phyloP scores from a whole-genome alignment of 148 eudicot genomes.

The Rhododendron kiyosumense region DNA sequence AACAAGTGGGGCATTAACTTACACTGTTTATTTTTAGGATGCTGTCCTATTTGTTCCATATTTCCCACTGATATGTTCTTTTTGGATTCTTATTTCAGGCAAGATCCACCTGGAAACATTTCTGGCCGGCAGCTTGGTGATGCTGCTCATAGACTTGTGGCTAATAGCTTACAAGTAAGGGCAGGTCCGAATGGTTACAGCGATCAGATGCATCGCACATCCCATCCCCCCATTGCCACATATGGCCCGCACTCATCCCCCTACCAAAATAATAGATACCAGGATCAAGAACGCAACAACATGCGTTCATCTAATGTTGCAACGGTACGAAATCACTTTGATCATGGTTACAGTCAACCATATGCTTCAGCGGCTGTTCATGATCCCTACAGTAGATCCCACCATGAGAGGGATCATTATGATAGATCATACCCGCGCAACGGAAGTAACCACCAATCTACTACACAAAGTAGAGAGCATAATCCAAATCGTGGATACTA shows the following conservation, averaged over 20 bases:
- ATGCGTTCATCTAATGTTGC: slow-evolving; percentile 18
- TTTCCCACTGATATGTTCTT: background rate
- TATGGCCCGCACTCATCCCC: slow-evolving; percentile 21
- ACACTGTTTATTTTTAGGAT: background rate
- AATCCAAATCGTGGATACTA: slow-evolving; percentile 25
- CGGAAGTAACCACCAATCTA: slow-evolving; percentile 21
- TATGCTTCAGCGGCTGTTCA: slow-evolving; percentile 20
- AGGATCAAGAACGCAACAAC: slow-evolving; percentile 26
- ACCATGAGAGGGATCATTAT: slow-evolving; percentile 15
- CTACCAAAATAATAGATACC: slow-evolving; percentile 26
- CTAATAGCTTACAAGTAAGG: slow-evolving; percentile 50
- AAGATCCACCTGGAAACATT: slow-evolving; percentile 38
- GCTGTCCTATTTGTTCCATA: background rate
- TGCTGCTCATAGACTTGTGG: slow-evolving; percentile 69
- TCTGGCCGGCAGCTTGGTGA: slow-evolving; percentile 71
- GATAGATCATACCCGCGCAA: slow-evolving; percentile 15
- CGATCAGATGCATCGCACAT: slow-evolving; percentile 22
- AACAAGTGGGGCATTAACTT: background rate
- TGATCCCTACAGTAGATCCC: slow-evolving; percentile 28
- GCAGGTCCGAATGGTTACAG: slow-evolving; percentile 19
- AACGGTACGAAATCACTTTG: slow-evolving; percentile 9
- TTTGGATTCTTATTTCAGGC: slow-evolving; percentile 29
- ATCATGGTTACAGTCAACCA: slow-evolving; percentile 23
- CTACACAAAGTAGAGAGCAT: slow-evolving; percentile 12
- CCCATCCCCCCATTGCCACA: slow-evolving; percentile 21